These are phyloP conservation scores for Striga asiatica DNA, from an alignment of 257 asterid genomes.

Conservation along the genomic window DNA sequence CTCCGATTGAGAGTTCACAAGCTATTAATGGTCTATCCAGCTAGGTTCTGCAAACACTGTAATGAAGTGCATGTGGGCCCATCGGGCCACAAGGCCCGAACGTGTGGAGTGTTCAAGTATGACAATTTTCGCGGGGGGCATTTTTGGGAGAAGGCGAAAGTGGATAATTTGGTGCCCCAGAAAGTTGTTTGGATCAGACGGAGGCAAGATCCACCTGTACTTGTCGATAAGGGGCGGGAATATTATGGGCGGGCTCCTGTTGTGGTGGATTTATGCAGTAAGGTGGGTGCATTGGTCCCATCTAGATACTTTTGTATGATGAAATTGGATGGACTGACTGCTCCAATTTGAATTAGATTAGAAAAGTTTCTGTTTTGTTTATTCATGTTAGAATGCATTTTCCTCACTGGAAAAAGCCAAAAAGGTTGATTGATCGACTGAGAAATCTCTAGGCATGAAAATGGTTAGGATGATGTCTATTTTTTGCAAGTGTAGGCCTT, in stretches of 20 bases:
- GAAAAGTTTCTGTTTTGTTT: too few species aligned
- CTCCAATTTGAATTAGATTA: slow-evolving; percentile 18
- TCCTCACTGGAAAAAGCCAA: too few species aligned
- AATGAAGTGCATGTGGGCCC: slow-evolving; percentile 81
- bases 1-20: slow-evolving; percentile 60
- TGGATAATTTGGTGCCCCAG: slow-evolving; percentile 69
- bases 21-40: slow-evolving; percentile 58
- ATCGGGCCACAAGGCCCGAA: slow-evolving; percentile 76
- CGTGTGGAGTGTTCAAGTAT: slow-evolving; percentile 67
- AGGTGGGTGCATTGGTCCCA: slow-evolving; percentile 70
- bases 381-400: too few species aligned
- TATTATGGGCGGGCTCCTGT: slow-evolving; percentile 84
- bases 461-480: too few species aligned
- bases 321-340: slow-evolving; percentile 61
- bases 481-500: too few species aligned
- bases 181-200: slow-evolving; percentile 63
- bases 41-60: slow-evolving; percentile 69
- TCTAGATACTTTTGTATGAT: slow-evolving; percentile 59
- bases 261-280: slow-evolving; percentile 74
- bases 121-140: slow-evolving; percentile 62
- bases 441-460: too few species aligned
- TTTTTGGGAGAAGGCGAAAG: slow-evolving; percentile 66
- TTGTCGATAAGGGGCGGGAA: slow-evolving; percentile 52
- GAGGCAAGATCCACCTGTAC: slow-evolving; percentile 63
- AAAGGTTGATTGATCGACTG: too few species aligned